These are phyloP conservation scores for Fragilaria radians DNA, from an alignment of 108 stramenopile genomes.

Conservation along the genomic window DNA sequence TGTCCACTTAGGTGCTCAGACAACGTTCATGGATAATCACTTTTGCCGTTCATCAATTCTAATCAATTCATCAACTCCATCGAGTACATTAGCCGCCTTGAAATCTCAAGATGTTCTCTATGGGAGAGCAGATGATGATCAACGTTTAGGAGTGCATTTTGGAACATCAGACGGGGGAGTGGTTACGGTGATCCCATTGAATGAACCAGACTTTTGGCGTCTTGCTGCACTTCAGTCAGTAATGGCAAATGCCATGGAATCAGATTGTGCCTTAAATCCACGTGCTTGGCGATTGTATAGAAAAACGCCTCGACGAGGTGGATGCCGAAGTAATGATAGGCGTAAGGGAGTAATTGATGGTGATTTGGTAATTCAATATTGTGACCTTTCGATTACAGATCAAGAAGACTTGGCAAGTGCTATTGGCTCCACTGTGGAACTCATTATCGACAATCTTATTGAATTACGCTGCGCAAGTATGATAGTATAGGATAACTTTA, in stretches of 20 bases:
- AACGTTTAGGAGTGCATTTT: constrained; percentile 75
- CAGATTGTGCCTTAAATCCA: constrained; percentile 77
- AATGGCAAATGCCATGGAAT: constrained; percentile 83
- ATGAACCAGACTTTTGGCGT: constrained; percentile 83
- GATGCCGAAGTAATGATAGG: constrained; percentile 67
- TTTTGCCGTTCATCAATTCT: constrained; percentile 72
- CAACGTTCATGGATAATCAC: constrained; percentile 58
- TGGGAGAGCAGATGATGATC: constrained; percentile 75
- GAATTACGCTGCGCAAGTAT: constrained; percentile 62
- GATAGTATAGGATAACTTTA: constrained; percentile 21
- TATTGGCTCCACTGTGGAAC: constrained; percentile 89
- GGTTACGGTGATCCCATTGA: constrained; percentile 67
- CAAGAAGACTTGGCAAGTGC: constrained; percentile 93
- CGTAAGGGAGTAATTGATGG: constrained; percentile 94
- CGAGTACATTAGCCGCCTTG: constrained; percentile 67
- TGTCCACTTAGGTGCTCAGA: constrained; percentile 82
- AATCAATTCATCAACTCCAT: constrained; percentile 61
- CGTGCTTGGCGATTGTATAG: constrained; percentile 77
- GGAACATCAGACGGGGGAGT: constrained; percentile 88
- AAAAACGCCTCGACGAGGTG: constrained; percentile 63
- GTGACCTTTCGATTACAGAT: constrained; percentile 61
- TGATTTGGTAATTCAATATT: constrained; percentile 73
- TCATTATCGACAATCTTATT: constrained; percentile 84
- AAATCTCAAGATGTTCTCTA: constrained; percentile 79
- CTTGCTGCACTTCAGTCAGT: constrained; percentile 87